Evolutionary conservation across 1,139 yeast genomes (phyloP), one percentile per base, ranked within the genome.

Genomic region (Kluyveromyces sp.): DNA sequence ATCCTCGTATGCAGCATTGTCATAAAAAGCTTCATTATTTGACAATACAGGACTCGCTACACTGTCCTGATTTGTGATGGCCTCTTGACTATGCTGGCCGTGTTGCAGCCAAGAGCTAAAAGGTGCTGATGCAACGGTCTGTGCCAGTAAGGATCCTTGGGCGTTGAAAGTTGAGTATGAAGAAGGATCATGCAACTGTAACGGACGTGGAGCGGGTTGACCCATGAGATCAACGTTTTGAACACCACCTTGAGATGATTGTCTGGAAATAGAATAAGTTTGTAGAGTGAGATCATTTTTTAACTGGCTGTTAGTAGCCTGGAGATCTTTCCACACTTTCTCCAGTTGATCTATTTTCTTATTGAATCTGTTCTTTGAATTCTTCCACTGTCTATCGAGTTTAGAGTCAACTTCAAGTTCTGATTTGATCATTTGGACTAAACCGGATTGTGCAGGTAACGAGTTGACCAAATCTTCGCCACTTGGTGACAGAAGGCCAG

Each of bases 401-500:
- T 55, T 53, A n/a, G 52, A 48, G 36, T 60, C 63, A 26, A 51
- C 47, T 2, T 44, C 45, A 4, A 56, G n/a, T 45, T 60, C 59
- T 16, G 58, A 57, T 32, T 49, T 58, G 9, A 60, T 48, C 12
- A 55, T 25, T 31, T 50, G 50, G 2, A 49, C 54, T 11, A 54
- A 39, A 12, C 49, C 48, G 8, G 52, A 50, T 28, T 53, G 52
- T 6, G 48, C 46, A n/a, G 58, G 53, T 31, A 56, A 40, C 38
- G 49, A 49, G 4, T 51, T 45, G 20, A 58, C 41, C 20, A 40
- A 13, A n/a, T 26, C 35, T 15, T 40, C 39, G 8, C 41, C 41
- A 19, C 33, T 22, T 18, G 29, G 20, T 6, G 29, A 31, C 20
- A 38, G 18, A 13, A 38, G 20, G 4, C 63, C 61, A 16, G 56